Evolutionary conservation across 371 early-diverging fungal genomes (phyloP).

Genomic region (Antonospora locustae): DNA sequence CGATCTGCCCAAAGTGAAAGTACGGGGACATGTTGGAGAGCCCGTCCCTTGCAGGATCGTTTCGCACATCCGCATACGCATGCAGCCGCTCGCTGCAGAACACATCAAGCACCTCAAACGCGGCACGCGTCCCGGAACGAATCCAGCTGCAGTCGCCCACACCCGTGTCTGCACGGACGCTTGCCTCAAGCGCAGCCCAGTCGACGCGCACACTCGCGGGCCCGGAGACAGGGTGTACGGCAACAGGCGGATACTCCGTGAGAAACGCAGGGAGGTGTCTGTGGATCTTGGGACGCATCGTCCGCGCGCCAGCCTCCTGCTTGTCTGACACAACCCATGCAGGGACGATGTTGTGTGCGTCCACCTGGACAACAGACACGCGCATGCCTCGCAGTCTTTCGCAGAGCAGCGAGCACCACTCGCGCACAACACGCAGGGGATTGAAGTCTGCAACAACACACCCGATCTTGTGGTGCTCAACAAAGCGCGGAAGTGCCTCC

Average conservation of each 20-base stretch:
- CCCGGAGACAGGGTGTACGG: constrained; percentile 1
- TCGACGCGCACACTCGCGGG: neutral
- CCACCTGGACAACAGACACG: constrained; percentile 1
- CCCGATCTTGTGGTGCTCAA: neutral
- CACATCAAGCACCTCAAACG: constrained; percentile 1
- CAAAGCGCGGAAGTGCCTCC: no score
- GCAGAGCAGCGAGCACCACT: neutral
- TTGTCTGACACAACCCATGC: neutral
- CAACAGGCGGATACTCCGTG: constrained; percentile 1
- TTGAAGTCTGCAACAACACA: constrained; percentile 16
- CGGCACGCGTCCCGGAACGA: no score
- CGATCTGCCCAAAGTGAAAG: constrained; percentile 22
- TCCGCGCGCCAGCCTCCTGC: constrained; percentile 10
- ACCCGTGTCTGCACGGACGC: neutral
- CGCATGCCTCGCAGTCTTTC: constrained; percentile 10
- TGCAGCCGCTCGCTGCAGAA: constrained; percentile 18
- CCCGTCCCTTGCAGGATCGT: constrained; percentile 14
- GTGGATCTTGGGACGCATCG: constrained; percentile 21
- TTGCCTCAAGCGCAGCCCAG: neutral
- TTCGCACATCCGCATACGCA: constrained; percentile 8
- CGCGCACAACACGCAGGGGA: constrained; percentile 26
- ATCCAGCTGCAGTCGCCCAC: constrained; percentile 17
- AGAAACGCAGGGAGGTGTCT: constrained; percentile 12
- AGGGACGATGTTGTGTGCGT: constrained; percentile 37
- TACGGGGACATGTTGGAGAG: constrained; percentile 24